phyloP scores from a whole-genome alignment of 148 eudicot genomes.

The Vaccinium corymbosum region DNA sequence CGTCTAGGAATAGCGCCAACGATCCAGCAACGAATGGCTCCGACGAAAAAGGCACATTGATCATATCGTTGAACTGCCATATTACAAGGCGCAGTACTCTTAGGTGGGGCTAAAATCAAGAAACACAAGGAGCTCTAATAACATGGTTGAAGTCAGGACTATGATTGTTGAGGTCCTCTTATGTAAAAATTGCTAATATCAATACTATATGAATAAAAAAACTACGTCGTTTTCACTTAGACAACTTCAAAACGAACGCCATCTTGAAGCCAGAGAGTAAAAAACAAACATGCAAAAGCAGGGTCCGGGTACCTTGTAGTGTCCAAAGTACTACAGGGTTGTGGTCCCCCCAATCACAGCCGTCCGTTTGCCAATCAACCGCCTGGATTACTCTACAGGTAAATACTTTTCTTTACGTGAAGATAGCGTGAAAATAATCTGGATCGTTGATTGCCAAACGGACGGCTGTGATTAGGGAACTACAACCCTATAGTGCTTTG shows the following conservation, averaged over 20 bases:
- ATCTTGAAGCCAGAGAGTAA: neutral
- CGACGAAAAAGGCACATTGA: constrained; percentile 86
- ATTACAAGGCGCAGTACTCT: neutral
- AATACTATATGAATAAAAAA: neutral
- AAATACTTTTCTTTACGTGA: too few relatives aligned
- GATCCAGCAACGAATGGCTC: constrained; percentile 83
- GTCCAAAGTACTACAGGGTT: too few relatives aligned
- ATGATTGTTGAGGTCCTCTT: neutral
- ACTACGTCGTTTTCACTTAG: neutral
- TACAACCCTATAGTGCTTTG: too few relatives aligned
- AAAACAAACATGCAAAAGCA: neutral
- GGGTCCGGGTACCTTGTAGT: too few relatives aligned
- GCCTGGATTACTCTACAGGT: too few relatives aligned
- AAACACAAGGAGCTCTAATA: neutral
- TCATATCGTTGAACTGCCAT: constrained; percentile 89
- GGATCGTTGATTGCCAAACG: too few relatives aligned
- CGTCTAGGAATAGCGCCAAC: constrained; percentile 62
- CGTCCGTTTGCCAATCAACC: too few relatives aligned
- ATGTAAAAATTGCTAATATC: neutral
- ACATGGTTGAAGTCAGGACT: neutral
- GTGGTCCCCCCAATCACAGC: too few relatives aligned
- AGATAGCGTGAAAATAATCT: too few relatives aligned
- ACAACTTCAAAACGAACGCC: too few relatives aligned
- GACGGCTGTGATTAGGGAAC: too few relatives aligned
- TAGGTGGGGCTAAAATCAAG: neutral